Conservation (phyloP, 2,329 filamentous ascomycete species). For the Gaeumannomyces sp. region DNA sequence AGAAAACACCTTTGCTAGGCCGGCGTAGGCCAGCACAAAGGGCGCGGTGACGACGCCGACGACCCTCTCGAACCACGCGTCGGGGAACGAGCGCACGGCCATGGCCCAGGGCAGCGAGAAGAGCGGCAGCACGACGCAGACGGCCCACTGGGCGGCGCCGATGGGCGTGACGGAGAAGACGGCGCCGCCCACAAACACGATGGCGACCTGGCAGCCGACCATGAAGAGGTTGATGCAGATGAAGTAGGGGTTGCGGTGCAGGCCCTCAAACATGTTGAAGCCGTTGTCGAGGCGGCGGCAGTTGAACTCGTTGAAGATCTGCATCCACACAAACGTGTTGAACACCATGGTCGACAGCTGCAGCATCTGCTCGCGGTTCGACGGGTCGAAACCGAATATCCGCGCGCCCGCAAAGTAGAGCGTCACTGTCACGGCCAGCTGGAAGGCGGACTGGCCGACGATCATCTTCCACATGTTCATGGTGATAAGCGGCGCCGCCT, state of each 20-base stretch:
- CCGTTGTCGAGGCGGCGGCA: slow-evolving; percentile 79
- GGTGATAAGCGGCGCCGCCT: slow-evolving; percentile 61
- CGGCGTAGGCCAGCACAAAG: slow-evolving; percentile 22
- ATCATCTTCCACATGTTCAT: slow-evolving; percentile 99
- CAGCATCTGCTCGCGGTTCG: slow-evolving; percentile 39
- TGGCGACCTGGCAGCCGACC: slow-evolving; percentile 40
- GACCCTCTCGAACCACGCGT: slow-evolving; percentile 31
- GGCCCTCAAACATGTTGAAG: slow-evolving; percentile 82
- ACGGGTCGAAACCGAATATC: slow-evolving; percentile 53
- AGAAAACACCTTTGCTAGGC: slow-evolving; percentile 15
- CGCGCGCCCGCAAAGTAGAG: slow-evolving; percentile 64
- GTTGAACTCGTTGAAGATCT: slow-evolving; percentile 79
- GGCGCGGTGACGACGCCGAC: slow-evolving; percentile 24
- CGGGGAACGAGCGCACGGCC: slow-evolving; percentile 43
- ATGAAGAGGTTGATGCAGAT: slow-evolving; percentile 74
- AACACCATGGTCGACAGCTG: slow-evolving; percentile 63
- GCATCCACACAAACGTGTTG: slow-evolving; percentile 83
- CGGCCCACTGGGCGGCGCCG: slow-evolving; percentile 14
- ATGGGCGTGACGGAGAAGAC: slow-evolving; percentile 13
- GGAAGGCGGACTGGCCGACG: slow-evolving; percentile 81
- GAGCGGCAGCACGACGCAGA: slow-evolving; percentile 17
- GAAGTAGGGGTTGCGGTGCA: slow-evolving; percentile 76
- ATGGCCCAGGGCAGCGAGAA: slow-evolving; percentile 45
- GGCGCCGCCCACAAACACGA: slow-evolving; percentile 7
- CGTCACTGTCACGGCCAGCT: slow-evolving; percentile 70